A percentile compares a stretch with the other conserved stretches of the same genome.
These are phyloP conservation scores for Wallacemonas sp. DNA, from an alignment of 208 protist genomes.

Conservation along the genomic window DNA sequence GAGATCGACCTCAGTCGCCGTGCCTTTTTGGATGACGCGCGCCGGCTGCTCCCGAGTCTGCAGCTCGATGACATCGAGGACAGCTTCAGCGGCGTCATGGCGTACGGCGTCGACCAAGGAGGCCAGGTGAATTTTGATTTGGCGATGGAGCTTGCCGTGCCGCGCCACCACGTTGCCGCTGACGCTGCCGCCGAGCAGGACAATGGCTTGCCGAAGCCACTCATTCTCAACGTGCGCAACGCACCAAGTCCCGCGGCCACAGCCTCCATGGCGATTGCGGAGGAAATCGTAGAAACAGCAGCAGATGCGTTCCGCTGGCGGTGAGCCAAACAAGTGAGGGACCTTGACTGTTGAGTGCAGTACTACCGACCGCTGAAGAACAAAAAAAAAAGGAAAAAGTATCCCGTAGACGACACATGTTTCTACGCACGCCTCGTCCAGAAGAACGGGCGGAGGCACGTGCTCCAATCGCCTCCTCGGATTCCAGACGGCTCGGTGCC, in stretches of 20 bases:
- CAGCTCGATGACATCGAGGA: conserved; percentile 38
- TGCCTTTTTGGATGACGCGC: conserved; percentile 41
- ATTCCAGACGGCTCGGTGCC: too few relatives aligned
- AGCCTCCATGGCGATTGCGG: conserved; percentile 66
- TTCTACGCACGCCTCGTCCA: too few relatives aligned
- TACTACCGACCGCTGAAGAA: too few relatives aligned
- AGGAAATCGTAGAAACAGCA: conserved; percentile 45
- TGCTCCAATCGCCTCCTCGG: too few relatives aligned
- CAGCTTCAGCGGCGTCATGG: conserved; percentile 53
- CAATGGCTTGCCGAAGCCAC: conserved; percentile 8
- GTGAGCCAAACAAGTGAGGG: too few relatives aligned
- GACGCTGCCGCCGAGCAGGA: not conserved
- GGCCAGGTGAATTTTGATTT: conserved; percentile 39
- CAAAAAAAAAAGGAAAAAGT: too few relatives aligned
- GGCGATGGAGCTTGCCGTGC: conserved; percentile 35
- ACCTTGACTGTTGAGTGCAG: too few relatives aligned
- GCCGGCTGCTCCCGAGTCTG: conserved; percentile 39
- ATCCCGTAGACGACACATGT: too few relatives aligned
- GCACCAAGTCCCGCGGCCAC: conserved; percentile 71
- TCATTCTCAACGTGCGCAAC: conserved; percentile 71
- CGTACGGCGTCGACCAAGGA: conserved; percentile 29
- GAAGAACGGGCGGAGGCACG: too few relatives aligned
- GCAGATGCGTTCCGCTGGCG: conserved; percentile 41
- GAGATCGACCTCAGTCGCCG: conserved; percentile 27
- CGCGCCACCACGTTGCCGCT: conserved; percentile 27